Percentiles rank a stretch among this genome's conserved stretches.
phyloP scores from a whole-genome alignment of 2,329 filamentous ascomycete genomes.

The Hysterium pulicare region DNA sequence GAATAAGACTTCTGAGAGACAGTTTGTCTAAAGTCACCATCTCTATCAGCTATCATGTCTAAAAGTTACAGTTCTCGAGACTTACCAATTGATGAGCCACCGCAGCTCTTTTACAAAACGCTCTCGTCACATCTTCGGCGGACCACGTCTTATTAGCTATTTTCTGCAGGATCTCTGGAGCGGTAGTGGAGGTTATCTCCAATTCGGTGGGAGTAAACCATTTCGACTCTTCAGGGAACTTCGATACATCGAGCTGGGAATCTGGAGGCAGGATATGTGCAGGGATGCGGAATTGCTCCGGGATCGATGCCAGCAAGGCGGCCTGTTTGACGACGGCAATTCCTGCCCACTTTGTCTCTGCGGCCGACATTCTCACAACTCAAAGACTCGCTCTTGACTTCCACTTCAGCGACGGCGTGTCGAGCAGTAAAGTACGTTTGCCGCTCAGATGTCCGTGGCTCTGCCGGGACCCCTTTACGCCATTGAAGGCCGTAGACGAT shows the following conservation, averaged over 20 bases:
- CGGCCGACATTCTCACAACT: background rate
- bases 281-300: constrained; percentile 57
- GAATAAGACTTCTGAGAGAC: constrained; percentile 57
- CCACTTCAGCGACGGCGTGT: too few species aligned
- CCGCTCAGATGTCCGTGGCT: too few species aligned
- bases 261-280: constrained; percentile 51
- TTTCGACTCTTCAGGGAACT: constrained; percentile 54
- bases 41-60: too few species aligned
- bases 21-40: constrained; percentile 62
- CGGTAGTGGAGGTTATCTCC: constrained; percentile 46
- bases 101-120: constrained; percentile 54
- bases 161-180: constrained; percentile 40
- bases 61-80: too few species aligned
- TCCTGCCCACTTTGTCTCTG: constrained; percentile 40
- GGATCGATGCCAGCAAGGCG: constrained; percentile 50
- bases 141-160: constrained; percentile 46
- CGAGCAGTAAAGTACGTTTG: too few species aligned
- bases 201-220: constrained; percentile 57
- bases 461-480: too few species aligned
- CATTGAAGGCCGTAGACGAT: too few species aligned
- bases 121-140: constrained; percentile 50
- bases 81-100: constrained; percentile 54
- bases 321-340: constrained; percentile 44
- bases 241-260: constrained; percentile 54
- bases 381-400: too few species aligned